Conservation (phyloP, 768 basidiomycete species). For the Lanmaoa pseudosensibilis region DNA sequence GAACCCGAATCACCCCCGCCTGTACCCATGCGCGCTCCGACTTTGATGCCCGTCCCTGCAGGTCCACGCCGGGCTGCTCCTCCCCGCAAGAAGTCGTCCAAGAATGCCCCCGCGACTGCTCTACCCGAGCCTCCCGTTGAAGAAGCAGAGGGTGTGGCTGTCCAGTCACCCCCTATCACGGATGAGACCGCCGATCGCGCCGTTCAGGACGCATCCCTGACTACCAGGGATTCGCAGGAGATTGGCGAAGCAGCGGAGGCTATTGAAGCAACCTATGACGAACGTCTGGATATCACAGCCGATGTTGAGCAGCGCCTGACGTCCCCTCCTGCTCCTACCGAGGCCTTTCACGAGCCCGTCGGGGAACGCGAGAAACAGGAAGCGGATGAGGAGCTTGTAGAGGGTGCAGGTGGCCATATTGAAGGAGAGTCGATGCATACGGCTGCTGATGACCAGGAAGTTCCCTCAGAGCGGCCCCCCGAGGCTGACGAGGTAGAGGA, state of each 20-base stretch:
- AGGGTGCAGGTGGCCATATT: background rate
- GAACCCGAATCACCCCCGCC: slow-evolving; percentile 30
- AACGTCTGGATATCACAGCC: background rate
- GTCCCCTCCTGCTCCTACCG: background rate
- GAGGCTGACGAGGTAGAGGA: slow-evolving; percentile 21
- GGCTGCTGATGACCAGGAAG: slow-evolving; percentile 2
- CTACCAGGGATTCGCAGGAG: slow-evolving; percentile 15
- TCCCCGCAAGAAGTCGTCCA: slow-evolving; percentile 64
- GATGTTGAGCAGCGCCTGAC: background rate
- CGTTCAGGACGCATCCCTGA: slow-evolving; percentile 1
- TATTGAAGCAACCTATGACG: background rate
- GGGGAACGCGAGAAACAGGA: slow-evolving; percentile 14
- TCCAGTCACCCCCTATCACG: slow-evolving; percentile 1
- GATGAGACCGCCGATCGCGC: slow-evolving; percentile 8
- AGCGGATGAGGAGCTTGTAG: slow-evolving; percentile 15
- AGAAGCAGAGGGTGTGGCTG: slow-evolving; percentile 5
- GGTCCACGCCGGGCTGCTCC: slow-evolving; percentile 74
- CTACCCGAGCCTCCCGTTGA: slow-evolving; percentile 30
- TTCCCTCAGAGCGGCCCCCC: background rate
- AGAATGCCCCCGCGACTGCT: slow-evolving; percentile 43
- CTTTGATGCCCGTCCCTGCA: slow-evolving; percentile 72
- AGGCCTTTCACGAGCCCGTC: slow-evolving; percentile 6
- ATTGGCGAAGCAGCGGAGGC: slow-evolving; percentile 4
- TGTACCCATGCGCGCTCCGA: slow-evolving; percentile 41
- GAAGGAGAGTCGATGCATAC: slow-evolving; percentile 5